A percentile compares a stretch with the other conserved stretches of the same genome.
phyloP scores from a whole-genome alignment of 352 stramenopile species.

The Peronospora farinosa region DNA sequence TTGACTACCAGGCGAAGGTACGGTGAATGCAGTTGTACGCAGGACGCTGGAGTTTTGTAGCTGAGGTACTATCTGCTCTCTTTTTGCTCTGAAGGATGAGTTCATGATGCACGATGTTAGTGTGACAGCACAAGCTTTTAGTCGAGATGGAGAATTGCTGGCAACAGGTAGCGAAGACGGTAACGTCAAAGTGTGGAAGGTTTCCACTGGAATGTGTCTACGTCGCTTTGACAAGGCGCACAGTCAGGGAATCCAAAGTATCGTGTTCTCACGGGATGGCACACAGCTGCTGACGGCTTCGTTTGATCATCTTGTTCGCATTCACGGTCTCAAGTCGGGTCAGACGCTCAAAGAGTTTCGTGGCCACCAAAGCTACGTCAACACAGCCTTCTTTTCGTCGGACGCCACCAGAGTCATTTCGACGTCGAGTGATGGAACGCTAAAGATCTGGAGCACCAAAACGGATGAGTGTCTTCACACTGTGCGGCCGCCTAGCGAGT shows the following conservation, averaged over 20 bases:
- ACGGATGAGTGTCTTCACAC: conserved; percentile 78
- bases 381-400: conserved; percentile 73
- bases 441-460: conserved; percentile 88
- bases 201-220: conserved; percentile 85
- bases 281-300: conserved; percentile 87
- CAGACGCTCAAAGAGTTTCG: conserved; percentile 92
- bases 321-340: conserved; percentile 90
- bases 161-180: conserved; percentile 84
- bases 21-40: neutral
- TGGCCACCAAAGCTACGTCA: conserved; percentile 90
- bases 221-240: conserved; percentile 86
- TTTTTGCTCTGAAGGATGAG: conserved; percentile 51
- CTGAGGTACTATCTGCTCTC: neutral
- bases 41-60: neutral
- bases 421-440: conserved; percentile 84
- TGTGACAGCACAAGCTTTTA: conserved; percentile 86
- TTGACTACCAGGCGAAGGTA: conserved; percentile 89
- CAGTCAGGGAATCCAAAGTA: conserved; percentile 70
- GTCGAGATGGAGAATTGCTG: conserved; percentile 80
- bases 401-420: conserved; percentile 81
- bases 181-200: conserved; percentile 90
- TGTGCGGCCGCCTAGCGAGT: conserved; percentile 53
- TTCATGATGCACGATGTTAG: conserved; percentile 89
- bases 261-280: conserved; percentile 87
- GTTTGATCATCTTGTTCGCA: conserved; percentile 86